Conservation (phyloP, 805 yeast genomes). For the Pichia gijzeniarum region DNA sequence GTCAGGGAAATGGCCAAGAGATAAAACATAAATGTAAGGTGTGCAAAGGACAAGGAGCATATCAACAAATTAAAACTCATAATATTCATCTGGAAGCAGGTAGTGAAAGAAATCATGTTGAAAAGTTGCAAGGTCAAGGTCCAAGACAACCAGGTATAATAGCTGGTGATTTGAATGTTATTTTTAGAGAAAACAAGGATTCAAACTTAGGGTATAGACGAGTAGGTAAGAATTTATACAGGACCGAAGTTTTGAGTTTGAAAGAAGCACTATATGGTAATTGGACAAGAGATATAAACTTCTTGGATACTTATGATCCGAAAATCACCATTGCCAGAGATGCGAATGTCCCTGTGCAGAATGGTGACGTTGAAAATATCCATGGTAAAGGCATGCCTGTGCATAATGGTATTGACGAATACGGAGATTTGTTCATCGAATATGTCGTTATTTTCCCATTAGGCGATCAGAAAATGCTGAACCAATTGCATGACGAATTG, state of each 20-base stretch:
- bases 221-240: conserved; percentile 61
- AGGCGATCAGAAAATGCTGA: conserved; percentile 22
- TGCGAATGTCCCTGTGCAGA: conserved; percentile 44
- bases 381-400: conserved; percentile 85
- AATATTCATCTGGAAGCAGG: conserved; percentile 67
- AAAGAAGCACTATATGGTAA: conserved; percentile 73
- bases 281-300: conserved; percentile 66
- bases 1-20: conserved; percentile 70
- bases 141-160: conserved; percentile 77
- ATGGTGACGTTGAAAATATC: conserved; percentile 69
- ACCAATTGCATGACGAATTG: conserved; percentile 27
- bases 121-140: conserved; percentile 66
- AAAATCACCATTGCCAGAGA: conserved; percentile 41
- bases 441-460: conserved; percentile 42
- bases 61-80: conserved; percentile 48
- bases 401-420: conserved; percentile 41
- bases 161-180: conserved; percentile 74
- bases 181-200: conserved; percentile 45
- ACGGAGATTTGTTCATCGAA: conserved; percentile 48
- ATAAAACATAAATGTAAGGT: conserved; percentile 57
- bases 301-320: conserved; percentile 55
- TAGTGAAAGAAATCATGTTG: conserved; percentile 49
- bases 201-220: conserved; percentile 82
- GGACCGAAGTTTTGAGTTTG: conserved; percentile 71
- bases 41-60: conserved; percentile 70